A percentile compares a stretch with the other conserved stretches of the same genome.
Evolutionary conservation across 1,139 yeast species (phyloP).

Genomic region (Eremothecium gossypii): DNA sequence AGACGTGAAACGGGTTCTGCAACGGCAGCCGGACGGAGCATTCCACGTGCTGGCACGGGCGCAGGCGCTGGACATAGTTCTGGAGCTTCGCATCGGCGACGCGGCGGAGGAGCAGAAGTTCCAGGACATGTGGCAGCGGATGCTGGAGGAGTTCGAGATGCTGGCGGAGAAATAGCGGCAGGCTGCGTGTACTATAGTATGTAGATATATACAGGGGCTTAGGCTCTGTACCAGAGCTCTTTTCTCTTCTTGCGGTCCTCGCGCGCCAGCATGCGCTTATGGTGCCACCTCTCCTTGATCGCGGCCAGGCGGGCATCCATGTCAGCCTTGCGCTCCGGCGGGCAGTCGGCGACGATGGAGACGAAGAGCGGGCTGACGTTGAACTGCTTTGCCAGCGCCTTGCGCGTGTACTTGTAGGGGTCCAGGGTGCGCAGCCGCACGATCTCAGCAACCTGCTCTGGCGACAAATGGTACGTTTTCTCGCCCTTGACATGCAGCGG

Average conservation of each 20-base stretch:
- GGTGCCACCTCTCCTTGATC: conserved; percentile 43
- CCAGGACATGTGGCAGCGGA: conserved; percentile 19
- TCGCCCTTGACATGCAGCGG: conserved; percentile 24
- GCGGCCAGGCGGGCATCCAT: conserved; percentile 38
- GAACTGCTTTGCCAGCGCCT: conserved; percentile 57
- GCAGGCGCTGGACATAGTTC: conserved; percentile 12
- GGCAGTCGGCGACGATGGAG: conserved; percentile 41
- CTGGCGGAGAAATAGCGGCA: conserved; percentile 15
- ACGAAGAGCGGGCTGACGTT: conserved; percentile 47
- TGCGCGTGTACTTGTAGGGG: conserved; percentile 59
- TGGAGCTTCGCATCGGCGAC: conserved; percentile 16
- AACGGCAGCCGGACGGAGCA: conserved; percentile 8
- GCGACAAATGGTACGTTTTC: conserved; percentile 52
- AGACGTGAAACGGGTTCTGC: conserved; percentile 12
- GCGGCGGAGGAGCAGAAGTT: conserved; percentile 14
- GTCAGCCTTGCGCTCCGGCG: conserved; percentile 33
- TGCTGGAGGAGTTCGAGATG: conserved; percentile 24
- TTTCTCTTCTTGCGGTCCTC: conserved; percentile 49
- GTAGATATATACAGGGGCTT: conserved; percentile 13
- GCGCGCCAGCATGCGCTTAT: conserved; percentile 38
- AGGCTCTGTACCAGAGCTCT: conserved; percentile 56
- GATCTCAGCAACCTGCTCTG: conserved; percentile 54
- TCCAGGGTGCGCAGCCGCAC: conserved; percentile 50
- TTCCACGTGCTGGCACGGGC: conserved; percentile 16
- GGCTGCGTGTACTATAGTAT: neutral